phyloP scores from a whole-genome alignment of 768 basidiomycete species.

The Tylopilus rubrobrunneus region DNA sequence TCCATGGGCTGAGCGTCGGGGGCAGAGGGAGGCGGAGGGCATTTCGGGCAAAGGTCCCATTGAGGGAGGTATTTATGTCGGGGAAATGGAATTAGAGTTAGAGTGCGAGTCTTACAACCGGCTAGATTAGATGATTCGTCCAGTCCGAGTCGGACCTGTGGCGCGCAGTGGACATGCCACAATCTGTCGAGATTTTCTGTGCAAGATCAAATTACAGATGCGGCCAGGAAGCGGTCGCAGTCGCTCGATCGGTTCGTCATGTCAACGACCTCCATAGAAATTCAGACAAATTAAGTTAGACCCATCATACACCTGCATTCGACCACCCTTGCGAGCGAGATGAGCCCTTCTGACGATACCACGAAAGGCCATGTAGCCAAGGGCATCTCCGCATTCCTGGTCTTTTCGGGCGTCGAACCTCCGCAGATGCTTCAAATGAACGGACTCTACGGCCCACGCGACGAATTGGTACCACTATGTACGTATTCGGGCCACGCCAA shows the following conservation, averaged over 20 bases:
- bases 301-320: slow-evolving; percentile 2
- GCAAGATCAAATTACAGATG: not conserved
- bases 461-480: slow-evolving; percentile 13
- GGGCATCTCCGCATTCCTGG: slow-evolving; percentile 25
- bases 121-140: slow-evolving; percentile 26
- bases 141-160: slow-evolving; percentile 18
- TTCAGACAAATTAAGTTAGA: slow-evolving; percentile 10
- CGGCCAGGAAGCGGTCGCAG: not conserved
- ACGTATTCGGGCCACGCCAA: slow-evolving; percentile 14
- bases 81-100: slow-evolving; percentile 30
- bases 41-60: slow-evolving; percentile 25
- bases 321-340: slow-evolving; percentile 12
- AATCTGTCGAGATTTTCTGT: slow-evolving; percentile 5
- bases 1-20: slow-evolving; percentile 26
- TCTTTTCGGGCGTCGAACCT: slow-evolving; percentile 26
- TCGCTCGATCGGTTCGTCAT: slow-evolving; percentile 12
- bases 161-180: slow-evolving; percentile 12
- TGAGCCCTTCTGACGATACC: slow-evolving; percentile 6
- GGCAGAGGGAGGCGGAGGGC: slow-evolving; percentile 20
- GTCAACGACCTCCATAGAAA: slow-evolving; percentile 20
- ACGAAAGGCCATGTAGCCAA: slow-evolving; percentile 15
- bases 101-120: slow-evolving; percentile 13
- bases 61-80: slow-evolving; percentile 31
- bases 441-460: slow-evolving; percentile 21
- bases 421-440: slow-evolving; percentile 27